Percentiles rank a stretch among this genome's conserved stretches.
Conservation (phyloP, 208 protist genomes). For the Leishmania braziliensis region DNA sequence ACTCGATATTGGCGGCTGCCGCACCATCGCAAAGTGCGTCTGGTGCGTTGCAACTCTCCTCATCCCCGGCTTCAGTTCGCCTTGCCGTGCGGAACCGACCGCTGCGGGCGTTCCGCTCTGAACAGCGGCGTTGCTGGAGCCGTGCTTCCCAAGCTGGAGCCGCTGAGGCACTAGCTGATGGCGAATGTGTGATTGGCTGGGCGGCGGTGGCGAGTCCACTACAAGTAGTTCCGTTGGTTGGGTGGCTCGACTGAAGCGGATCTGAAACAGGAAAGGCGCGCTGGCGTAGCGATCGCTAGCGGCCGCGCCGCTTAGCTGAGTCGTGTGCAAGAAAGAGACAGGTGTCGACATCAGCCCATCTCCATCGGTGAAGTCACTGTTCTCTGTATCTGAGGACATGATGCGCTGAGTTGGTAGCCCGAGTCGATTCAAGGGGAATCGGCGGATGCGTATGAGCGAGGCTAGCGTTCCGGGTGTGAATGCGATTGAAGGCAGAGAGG, state of each 20-base stretch:
- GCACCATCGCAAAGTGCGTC: background rate
- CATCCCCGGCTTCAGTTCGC: background rate
- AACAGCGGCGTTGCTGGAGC: background rate
- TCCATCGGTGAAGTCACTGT: background rate
- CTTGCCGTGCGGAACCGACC: background rate
- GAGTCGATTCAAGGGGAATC: background rate
- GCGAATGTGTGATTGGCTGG: background rate
- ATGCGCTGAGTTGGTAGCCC: background rate
- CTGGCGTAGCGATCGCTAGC: constrained; percentile 8
- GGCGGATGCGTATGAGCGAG: background rate
- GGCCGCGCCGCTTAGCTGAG: background rate
- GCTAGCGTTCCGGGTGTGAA: background rate
- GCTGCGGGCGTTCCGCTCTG: background rate
- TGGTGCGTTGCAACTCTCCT: background rate
- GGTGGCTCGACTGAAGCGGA: background rate
- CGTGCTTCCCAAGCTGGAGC: background rate
- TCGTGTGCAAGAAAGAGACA: background rate
- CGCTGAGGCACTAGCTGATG: background rate
- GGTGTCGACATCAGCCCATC: background rate
- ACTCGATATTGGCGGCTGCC: background rate
- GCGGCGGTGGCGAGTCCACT: constrained; percentile 14
- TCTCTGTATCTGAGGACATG: background rate
- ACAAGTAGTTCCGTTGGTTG: constrained; percentile 4
- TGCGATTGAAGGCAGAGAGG: background rate
- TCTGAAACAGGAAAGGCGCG: constrained; percentile 11